Evolutionary conservation across 2,329 filamentous ascomycete genomes (phyloP), one percentile per base, ranked within the genome.

Genomic region (Hypomyces perniciosus): DNA sequence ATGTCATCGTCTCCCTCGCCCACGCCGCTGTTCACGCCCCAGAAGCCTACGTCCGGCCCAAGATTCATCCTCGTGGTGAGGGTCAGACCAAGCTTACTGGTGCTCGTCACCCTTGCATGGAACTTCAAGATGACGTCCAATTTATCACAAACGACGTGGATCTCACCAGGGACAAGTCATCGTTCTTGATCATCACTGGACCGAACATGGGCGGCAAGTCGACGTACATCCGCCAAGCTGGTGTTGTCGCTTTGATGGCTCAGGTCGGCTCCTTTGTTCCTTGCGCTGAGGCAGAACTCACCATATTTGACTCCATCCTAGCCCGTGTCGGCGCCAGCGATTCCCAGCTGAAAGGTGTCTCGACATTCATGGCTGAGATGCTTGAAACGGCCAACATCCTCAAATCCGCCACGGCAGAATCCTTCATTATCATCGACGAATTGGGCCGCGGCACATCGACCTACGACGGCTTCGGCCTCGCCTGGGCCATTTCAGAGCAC

Each of bases 331-430:
- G 95, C 39, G 95, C 93, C 6, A 93, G 88, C 60, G 95, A 99
- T 70, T 95, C 89, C 6, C 93, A 97, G 68, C 85, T 99, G 56
- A 97, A 97, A 71, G 93, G 93, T 34, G 93, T 99, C 2, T 96
- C 90, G 4, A 99, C 93, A 0, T 99, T 99, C 69, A 99, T 99
- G 95, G 93, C 93, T 2, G 93, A 99, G 72, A 99, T 99, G 93
- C 80, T 99, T 26, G 93, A 99, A 68, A 99, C 93, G 1, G 90
- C 93, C 59, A 97, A 97, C 66, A 99, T 99, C 57, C 84, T 99
- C 64, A 97, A 97, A 72, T 95, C 90, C 0, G 93, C 93, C 2
- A 99, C 93, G 0, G 83, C 86, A 31, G 93, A 99, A 66, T 96
- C 90, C 4, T 80, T 99, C 48, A 97, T 99, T 71, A 97, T 99